These are phyloP conservation scores for Trichosporon sp. DNA, from an alignment of 1,284 basidiomycete species.

Conservation along the genomic window DNA sequence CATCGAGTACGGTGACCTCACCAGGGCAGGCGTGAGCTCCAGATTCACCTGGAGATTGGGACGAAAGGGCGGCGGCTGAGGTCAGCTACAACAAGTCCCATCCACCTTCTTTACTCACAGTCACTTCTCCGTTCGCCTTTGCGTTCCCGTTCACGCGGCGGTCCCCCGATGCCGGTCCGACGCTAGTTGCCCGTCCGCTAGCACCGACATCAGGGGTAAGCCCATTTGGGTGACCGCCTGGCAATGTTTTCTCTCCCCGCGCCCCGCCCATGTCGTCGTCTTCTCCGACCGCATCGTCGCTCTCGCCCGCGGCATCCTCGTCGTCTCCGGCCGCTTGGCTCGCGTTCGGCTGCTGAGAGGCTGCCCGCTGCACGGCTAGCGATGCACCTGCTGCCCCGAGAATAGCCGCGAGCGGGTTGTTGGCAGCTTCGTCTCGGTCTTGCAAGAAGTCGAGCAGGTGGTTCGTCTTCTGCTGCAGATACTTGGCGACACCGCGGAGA, in stretches of 20 bases:
- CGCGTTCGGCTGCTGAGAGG: constrained; percentile 12
- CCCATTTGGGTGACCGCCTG: constrained; percentile 22
- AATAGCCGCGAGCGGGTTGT: constrained; percentile 28
- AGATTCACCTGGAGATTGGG: constrained; percentile 38
- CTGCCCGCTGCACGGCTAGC: constrained; percentile 13
- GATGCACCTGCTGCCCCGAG: constrained; percentile 14
- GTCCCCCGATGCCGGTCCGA: constrained; percentile 19
- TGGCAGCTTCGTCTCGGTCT: constrained; percentile 68
- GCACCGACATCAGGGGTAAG: constrained; percentile 19
- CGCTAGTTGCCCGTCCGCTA: constrained; percentile 21
- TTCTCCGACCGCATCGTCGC: constrained; percentile 29
- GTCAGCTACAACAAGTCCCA: not conserved
- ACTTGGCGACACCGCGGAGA: constrained; percentile 67
- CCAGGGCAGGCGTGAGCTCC: constrained; percentile 56
- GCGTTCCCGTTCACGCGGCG: constrained; percentile 18
- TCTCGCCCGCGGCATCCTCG: constrained; percentile 41
- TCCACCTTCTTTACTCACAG: too few relatives aligned
- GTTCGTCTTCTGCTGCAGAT: constrained; percentile 69
- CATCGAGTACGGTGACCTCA: constrained; percentile 75
- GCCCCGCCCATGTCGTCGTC: constrained; percentile 16
- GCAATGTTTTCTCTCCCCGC: constrained; percentile 6
- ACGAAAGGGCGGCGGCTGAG: constrained; percentile 36
- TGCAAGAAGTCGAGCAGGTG: constrained; percentile 78
- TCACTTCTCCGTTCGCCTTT: constrained; percentile 17
- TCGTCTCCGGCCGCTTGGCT: constrained; percentile 23